These are phyloP conservation scores for Ogataea salicorniae DNA, from an alignment of 805 yeast species.

Conservation along the genomic window DNA sequence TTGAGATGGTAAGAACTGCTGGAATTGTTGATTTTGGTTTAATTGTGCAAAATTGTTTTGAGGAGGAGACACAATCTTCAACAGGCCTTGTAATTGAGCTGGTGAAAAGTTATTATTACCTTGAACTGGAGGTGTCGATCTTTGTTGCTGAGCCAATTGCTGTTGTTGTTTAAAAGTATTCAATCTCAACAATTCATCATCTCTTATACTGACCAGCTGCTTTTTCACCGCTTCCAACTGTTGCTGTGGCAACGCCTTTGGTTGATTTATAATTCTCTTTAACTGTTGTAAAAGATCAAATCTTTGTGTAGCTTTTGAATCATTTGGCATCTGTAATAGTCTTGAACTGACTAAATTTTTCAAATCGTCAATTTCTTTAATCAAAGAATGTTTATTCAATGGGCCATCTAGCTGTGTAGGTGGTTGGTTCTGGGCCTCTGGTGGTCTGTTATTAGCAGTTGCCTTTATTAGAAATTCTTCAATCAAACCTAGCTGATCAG, in stretches of 20 bases:
- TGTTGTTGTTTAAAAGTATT: slow-evolving; percentile 20
- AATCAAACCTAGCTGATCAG: slow-evolving; percentile 61
- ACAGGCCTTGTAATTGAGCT: slow-evolving; percentile 12
- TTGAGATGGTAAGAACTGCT: background rate
- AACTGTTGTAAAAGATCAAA: slow-evolving; percentile 42
- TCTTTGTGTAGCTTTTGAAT: slow-evolving; percentile 38
- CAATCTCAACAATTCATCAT: slow-evolving; percentile 29
- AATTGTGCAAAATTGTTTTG: background rate
- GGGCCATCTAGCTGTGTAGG: slow-evolving; percentile 1
- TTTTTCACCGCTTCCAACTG: slow-evolving; percentile 29
- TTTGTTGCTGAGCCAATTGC: slow-evolving; percentile 17
- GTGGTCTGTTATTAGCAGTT: slow-evolving; percentile 36
- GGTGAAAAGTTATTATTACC: slow-evolving; percentile 8
- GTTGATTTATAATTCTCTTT: slow-evolving; percentile 32
- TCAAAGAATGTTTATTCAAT: slow-evolving; percentile 16
- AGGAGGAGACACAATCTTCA: slow-evolving; percentile 2
- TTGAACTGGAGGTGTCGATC: background rate
- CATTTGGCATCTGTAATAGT: slow-evolving; percentile 30
- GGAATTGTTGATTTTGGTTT: slow-evolving; percentile 5
- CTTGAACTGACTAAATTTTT: slow-evolving; percentile 40
- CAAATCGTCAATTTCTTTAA: slow-evolving; percentile 32
- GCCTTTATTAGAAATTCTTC: slow-evolving; percentile 67
- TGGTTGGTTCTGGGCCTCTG: slow-evolving; percentile 7
- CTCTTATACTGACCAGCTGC: slow-evolving; percentile 29
- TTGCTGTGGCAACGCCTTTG: slow-evolving; percentile 23